Evolutionary conservation across 2,329 filamentous ascomycete species (phyloP).

Genomic region (Myriangium duriaei): DNA sequence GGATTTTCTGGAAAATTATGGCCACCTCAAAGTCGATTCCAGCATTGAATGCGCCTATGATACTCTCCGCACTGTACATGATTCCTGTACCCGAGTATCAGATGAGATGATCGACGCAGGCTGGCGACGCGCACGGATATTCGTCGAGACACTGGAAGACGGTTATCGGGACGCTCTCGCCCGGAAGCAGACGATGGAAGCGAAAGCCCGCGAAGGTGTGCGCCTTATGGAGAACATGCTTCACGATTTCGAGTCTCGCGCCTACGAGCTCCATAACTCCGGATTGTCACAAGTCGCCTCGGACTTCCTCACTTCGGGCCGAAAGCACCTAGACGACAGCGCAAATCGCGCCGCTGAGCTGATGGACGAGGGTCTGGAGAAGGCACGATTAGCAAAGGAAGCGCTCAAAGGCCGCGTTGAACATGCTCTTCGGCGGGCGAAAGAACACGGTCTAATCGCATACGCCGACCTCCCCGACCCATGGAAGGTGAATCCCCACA

Average conservation of each 20-base stretch:
- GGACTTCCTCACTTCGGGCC: conserved; percentile 63
- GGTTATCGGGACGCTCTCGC: conserved; percentile 77
- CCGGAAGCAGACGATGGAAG: conserved; percentile 75
- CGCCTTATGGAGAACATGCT: conserved; percentile 77
- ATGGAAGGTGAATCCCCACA: conserved; percentile 93
- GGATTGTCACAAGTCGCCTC: conserved; percentile 62
- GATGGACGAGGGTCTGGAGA: conserved; percentile 68
- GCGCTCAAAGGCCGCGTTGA: conserved; percentile 49
- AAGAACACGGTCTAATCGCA: conserved; percentile 67
- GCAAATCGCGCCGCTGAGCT: conserved; percentile 62
- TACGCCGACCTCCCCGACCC: conserved; percentile 86
- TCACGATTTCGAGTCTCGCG: conserved; percentile 70
- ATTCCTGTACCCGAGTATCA: conserved; percentile 78
- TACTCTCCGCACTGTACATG: conserved; percentile 74
- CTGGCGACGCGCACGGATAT: conserved; percentile 67
- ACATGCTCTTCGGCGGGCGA: conserved; percentile 70
- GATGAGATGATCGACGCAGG: conserved; percentile 83
- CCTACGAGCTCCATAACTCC: conserved; percentile 65
- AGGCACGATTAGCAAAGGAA: conserved; percentile 56
- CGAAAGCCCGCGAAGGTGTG: conserved; percentile 81
- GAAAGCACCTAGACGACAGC: conserved; percentile 68
- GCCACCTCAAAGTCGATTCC: conserved; percentile 69
- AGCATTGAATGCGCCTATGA: conserved; percentile 75
- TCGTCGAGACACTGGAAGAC: conserved; percentile 83
- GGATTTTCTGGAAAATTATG: conserved; percentile 78